Conservation (phyloP, 768 basidiomycete species). For the Tricholoma matsutake region DNA sequence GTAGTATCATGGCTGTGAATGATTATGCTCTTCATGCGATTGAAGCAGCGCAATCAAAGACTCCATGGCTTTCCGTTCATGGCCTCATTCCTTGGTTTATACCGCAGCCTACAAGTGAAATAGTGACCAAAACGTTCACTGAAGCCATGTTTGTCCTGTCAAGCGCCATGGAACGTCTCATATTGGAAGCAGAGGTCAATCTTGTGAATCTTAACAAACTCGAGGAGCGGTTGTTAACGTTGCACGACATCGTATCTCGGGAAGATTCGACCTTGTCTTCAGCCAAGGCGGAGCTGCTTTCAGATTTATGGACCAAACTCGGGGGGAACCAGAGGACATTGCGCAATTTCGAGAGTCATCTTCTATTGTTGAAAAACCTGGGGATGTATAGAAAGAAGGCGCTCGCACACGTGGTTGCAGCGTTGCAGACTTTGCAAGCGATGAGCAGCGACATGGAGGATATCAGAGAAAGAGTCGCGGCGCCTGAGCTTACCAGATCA, state of each 20-base stretch:
- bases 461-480: conserved; percentile 66
- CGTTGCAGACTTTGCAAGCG: conserved; percentile 55
- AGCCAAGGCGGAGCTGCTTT: conserved; percentile 54
- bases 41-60: conserved; percentile 36
- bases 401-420: conserved; percentile 59
- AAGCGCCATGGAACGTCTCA: conserved; percentile 47
- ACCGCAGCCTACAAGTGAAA: conserved; percentile 34
- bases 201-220: conserved; percentile 55
- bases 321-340: conserved; percentile 57
- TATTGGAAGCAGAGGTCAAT: conserved; percentile 65
- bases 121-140: conserved; percentile 53
- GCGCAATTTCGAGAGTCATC: conserved; percentile 48
- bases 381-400: conserved; percentile 60
- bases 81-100: conserved; percentile 40
- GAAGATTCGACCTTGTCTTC: conserved; percentile 48
- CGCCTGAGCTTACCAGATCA: conserved; percentile 60
- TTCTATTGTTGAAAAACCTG: conserved; percentile 52
- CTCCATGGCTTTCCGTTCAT: conserved; percentile 28
- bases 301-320: conserved; percentile 64
- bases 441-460: conserved; percentile 79
- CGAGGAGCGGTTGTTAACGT: conserved; percentile 52
- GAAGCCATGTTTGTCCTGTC: conserved; percentile 62
- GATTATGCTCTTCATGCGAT: conserved; percentile 66
- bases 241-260: conserved; percentile 58
- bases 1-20: conserved; percentile 71